phyloP scores from a whole-genome alignment of 2,329 filamentous ascomycete species.

The Apiospora marii region DNA sequence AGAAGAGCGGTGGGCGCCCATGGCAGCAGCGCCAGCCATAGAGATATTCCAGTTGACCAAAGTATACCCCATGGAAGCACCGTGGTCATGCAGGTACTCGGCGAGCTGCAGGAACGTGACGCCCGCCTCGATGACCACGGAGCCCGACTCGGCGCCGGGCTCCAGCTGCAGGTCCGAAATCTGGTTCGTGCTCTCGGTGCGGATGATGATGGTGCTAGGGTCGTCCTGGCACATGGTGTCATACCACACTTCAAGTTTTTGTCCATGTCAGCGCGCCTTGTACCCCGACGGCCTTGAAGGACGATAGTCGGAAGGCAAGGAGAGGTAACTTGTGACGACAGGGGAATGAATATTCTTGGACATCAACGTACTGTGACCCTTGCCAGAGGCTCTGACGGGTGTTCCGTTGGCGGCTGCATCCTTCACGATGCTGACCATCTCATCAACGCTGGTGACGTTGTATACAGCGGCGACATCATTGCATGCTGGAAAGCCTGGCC shows the following conservation, averaged over 20 bases:
- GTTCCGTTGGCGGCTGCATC: conserved; percentile 47
- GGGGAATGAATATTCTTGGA: background rate
- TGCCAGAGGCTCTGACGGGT: conserved; percentile 55
- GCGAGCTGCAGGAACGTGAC: conserved; percentile 60
- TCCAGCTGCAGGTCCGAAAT: conserved; percentile 54
- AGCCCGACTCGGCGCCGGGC: conserved; percentile 46
- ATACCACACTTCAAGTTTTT: conserved; percentile 50
- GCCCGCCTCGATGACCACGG: conserved; percentile 58
- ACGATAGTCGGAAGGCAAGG: background rate
- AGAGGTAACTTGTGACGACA: conserved; percentile 29
- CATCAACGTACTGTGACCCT: conserved; percentile 49
- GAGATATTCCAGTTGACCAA: conserved; percentile 64
- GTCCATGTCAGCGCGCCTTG: background rate
- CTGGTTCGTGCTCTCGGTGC: conserved; percentile 52
- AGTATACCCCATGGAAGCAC: conserved; percentile 57
- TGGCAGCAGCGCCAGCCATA: conserved; percentile 57
- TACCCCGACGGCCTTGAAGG: background rate
- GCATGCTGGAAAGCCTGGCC: conserved; percentile 56
- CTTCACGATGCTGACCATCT: conserved; percentile 52
- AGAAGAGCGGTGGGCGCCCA: conserved; percentile 59
- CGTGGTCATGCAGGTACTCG: conserved; percentile 55
- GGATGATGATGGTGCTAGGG: conserved; percentile 54
- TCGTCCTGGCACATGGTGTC: conserved; percentile 61
- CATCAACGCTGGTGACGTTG: conserved; percentile 53
- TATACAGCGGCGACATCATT: conserved; percentile 53